Conservation (phyloP, 192 early-diverging fungal species). For the Anaeromyces robustus region DNA sequence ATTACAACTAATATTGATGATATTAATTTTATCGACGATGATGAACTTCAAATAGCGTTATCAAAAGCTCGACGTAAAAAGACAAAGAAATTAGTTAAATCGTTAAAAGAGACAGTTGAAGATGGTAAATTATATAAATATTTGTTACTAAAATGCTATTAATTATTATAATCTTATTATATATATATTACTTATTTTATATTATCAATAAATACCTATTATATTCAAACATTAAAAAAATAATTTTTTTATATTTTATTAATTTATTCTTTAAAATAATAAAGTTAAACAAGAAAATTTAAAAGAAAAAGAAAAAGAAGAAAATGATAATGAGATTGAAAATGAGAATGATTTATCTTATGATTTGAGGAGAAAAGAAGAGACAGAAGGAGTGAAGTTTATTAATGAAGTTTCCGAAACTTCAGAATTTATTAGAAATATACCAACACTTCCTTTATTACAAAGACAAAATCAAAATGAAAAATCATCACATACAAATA, state of each 20-base stretch:
- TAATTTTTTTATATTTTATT: too few relatives aligned
- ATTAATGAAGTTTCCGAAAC: conserved; percentile 69
- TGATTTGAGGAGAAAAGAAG: neutral
- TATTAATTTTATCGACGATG: conserved; percentile 85
- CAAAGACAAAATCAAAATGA: conserved; percentile 4
- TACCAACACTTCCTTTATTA: conserved; percentile 21
- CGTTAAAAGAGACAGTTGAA: conserved; percentile 45
- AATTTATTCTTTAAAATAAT: neutral
- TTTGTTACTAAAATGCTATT: neutral
- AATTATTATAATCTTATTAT: too few relatives aligned
- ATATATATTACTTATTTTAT: too few relatives aligned
- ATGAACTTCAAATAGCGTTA: conserved; percentile 78
- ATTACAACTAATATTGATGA: conserved; percentile 18
- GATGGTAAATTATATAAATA: conserved; percentile 14
- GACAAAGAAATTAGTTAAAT: conserved; percentile 15
- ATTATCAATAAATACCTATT: too few relatives aligned
- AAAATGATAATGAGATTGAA: conserved; percentile 21
- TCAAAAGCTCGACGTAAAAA: conserved; percentile 53
- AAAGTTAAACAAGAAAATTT: conserved; percentile 1
- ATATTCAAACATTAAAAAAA: too few relatives aligned
- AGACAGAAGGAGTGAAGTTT: conserved; percentile 2
- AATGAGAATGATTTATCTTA: conserved; percentile 2
- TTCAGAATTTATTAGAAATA: conserved; percentile 68
- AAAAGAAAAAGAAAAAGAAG: conserved; percentile 5
- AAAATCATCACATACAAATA: neutral